phyloP scores from a whole-genome alignment of 73 alveolate genomes.

The Paraurostyla sp. region DNA sequence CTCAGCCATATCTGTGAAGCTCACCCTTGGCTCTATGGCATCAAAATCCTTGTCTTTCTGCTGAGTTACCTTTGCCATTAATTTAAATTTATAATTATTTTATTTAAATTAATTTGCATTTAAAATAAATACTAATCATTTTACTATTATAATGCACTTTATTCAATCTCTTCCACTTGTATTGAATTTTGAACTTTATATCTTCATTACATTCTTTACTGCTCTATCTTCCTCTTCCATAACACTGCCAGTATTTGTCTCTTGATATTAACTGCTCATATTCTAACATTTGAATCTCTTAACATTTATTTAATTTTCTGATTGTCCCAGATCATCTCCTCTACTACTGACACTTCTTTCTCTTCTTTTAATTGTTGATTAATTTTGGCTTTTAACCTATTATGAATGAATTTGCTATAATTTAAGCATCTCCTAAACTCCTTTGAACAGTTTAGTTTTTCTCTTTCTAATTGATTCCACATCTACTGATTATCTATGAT shows the following conservation, averaged over 20 bases:
- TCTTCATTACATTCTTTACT: background rate
- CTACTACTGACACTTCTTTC: too few relatives aligned
- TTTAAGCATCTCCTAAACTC: background rate
- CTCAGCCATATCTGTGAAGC: constrained; percentile 69
- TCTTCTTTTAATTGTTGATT: background rate
- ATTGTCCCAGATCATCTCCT: too few relatives aligned
- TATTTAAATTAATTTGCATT: background rate
- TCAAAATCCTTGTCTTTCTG: constrained; percentile 74
- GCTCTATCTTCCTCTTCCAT: background rate
- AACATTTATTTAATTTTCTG: too few relatives aligned
- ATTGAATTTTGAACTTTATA: background rate
- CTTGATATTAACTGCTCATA: too few relatives aligned
- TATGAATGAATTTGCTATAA: too few relatives aligned
- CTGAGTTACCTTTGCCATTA: constrained; percentile 60
- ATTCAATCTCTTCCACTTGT: background rate
- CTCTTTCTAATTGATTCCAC: background rate
- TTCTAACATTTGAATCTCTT: too few relatives aligned
- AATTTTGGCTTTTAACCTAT: too few relatives aligned
- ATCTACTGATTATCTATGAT: background rate
- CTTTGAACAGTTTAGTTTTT: background rate
- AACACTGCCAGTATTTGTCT: too few relatives aligned
- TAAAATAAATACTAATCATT: background rate
- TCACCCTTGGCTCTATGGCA: constrained; percentile 59
- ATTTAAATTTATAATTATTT: constrained; percentile 19
- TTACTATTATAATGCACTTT: background rate